Evolutionary conservation across 148 eudicot species (phyloP).

Genomic region (Selenicereus undatus): DNA sequence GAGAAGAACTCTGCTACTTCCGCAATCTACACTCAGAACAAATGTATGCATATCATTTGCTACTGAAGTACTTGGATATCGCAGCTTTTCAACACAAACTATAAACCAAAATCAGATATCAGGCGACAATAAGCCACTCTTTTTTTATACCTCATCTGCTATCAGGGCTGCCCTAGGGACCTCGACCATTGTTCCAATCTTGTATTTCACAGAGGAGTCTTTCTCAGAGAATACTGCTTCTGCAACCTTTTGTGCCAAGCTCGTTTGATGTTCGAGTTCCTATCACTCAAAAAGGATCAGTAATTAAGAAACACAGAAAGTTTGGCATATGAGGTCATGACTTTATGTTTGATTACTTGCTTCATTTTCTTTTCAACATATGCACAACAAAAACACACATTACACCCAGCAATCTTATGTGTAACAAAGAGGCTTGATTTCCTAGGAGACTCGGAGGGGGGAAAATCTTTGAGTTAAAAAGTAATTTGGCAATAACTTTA

Average conservation of each 20-base stretch:
- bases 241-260: conserved; percentile 57
- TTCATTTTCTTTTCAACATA: too few species aligned
- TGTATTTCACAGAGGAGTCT: conserved; percentile 55
- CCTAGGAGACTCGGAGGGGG: too few species aligned
- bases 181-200: conserved; percentile 97
- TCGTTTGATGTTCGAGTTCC: conserved; percentile 84
- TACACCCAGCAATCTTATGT: too few species aligned
- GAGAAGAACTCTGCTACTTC: conserved; percentile 96
- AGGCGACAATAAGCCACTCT: background rate
- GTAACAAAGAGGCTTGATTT: too few species aligned
- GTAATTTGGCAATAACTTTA: too few species aligned
- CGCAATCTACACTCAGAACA: conserved; percentile 52
- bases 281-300: conserved; percentile 20
- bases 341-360: too few species aligned
- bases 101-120: background rate
- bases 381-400: too few species aligned
- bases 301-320: background rate
- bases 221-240: conserved; percentile 71
- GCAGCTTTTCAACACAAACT: background rate
- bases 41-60: background rate
- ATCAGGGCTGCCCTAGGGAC: conserved; percentile 92
- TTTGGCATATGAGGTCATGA: too few species aligned
- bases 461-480: too few species aligned
- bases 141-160: conserved; percentile 67
- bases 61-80: background rate